Evolutionary conservation across 2,329 filamentous ascomycete genomes (phyloP).

Genomic region (Truncatella angustata): DNA sequence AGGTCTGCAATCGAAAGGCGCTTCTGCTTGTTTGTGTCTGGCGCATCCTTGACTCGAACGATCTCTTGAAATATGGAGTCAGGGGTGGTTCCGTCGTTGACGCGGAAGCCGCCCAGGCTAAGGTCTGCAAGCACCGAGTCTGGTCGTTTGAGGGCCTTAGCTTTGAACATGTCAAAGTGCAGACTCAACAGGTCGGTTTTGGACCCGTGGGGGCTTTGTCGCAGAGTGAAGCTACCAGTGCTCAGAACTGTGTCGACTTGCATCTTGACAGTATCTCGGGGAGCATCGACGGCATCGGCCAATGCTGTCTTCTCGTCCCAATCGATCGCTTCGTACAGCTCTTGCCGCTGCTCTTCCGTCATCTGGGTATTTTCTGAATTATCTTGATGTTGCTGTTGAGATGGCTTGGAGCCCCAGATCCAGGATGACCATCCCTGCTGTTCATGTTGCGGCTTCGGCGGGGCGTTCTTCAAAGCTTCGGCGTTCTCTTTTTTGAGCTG

Average conservation of each 20-base stretch:
- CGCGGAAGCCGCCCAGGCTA: slow-evolving; percentile 85
- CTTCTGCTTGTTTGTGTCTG: slow-evolving; percentile 45
- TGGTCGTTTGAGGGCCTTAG: slow-evolving; percentile 83
- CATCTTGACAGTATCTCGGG: slow-evolving; percentile 87
- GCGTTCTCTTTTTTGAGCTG: slow-evolving; percentile 94
- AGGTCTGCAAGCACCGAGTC: slow-evolving; percentile 88
- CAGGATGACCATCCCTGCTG: slow-evolving; percentile 91
- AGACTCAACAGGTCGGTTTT: slow-evolving; percentile 81
- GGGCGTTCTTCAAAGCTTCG: slow-evolving; percentile 70
- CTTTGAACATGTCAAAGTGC: slow-evolving; percentile 92
- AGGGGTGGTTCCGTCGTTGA: slow-evolving; percentile 94
- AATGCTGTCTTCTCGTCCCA: slow-evolving; percentile 96
- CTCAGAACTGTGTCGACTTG: slow-evolving; percentile 91
- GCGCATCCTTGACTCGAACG: slow-evolving; percentile 88
- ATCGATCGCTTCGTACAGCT: slow-evolving; percentile 95
- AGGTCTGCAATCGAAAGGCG: slow-evolving; percentile 54
- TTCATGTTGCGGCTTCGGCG: slow-evolving; percentile 57
- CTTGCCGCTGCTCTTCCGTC: slow-evolving; percentile 92
- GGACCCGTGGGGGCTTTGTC: slow-evolving; percentile 77
- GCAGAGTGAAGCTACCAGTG: slow-evolving; percentile 93
- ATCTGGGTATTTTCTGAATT: slow-evolving; percentile 79
- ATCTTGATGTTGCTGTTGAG: slow-evolving; percentile 44
- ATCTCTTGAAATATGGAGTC: slow-evolving; percentile 93
- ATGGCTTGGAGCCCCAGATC: slow-evolving; percentile 80
- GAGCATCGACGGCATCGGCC: slow-evolving; percentile 82